These are phyloP conservation scores for Phytophthora fragariaefolia DNA, from an alignment of 352 stramenopile species.

Conservation along the genomic window DNA sequence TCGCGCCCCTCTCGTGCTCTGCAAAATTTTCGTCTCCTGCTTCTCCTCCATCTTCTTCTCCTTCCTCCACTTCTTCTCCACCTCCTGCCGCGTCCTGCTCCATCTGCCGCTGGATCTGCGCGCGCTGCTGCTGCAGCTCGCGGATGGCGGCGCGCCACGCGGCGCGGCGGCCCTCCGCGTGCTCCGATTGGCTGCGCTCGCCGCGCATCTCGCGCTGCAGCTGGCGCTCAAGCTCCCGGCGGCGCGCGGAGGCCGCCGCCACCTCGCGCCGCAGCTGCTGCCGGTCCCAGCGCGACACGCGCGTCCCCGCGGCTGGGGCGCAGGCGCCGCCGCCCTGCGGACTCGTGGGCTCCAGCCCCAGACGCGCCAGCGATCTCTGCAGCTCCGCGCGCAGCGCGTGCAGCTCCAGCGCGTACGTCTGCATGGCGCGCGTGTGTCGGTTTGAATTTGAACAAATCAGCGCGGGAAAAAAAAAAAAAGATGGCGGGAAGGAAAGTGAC, in stretches of 20 bases:
- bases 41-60: not conserved
- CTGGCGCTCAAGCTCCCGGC: conserved; percentile 45
- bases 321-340: conserved; percentile 5
- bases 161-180: conserved; percentile 5
- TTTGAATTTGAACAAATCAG: conserved; percentile 37
- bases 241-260: conserved; percentile 34
- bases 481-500: not conserved
- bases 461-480: conserved; percentile 21
- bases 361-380: conserved; percentile 50
- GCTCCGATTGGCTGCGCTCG: conserved; percentile 1
- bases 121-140: conserved; percentile 51
- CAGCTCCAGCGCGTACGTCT: conserved; percentile 54
- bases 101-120: conserved; percentile 55
- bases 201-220: conserved; percentile 41
- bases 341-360: conserved; percentile 25
- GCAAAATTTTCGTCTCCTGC: not conserved
- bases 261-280: conserved; percentile 51
- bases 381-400: conserved; percentile 70
- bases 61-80: not conserved
- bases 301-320: not conserved
- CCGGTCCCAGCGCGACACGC: conserved; percentile 31
- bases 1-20: no score
- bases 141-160: conserved; percentile 48
- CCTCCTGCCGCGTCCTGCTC: conserved; percentile 35
- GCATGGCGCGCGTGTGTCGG: conserved; percentile 3